Evolutionary conservation across 1,284 basidiomycete species (phyloP), one percentile per base, ranked within the genome.

Genomic region (Cryptococcus sp.): DNA sequence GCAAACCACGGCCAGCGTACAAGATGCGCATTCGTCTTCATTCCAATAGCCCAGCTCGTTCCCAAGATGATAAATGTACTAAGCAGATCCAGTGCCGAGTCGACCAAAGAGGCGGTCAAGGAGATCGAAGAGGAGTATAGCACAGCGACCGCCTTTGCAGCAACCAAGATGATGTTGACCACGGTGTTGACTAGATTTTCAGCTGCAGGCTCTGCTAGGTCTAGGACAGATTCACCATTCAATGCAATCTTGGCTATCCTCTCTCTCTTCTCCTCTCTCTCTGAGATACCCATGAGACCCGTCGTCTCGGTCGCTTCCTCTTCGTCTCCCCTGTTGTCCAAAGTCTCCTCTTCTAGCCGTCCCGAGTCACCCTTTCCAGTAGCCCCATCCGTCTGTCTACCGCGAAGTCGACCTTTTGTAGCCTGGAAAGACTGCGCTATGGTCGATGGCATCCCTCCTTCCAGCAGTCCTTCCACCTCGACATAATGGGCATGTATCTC

Each of bases 111-210:
- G 6, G 79, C 79, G 23, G 78, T 71, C 43, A 81, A 73, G 21
- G 79, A 80, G 48, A 81, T 76, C 6, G 79, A 80, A 36, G 75
- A 73, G 23, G 78, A 78, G 33, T 77, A 74, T 21, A 77, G 63
- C 14, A 79, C 77, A 0, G 79, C 78, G 0, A 76, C 57, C 12
- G 71, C 74, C 57, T 80, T 80, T 4, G 74, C 75, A 2, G 58
- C 71, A 5, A 80, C 72, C 3, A 80, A 70, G 2, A 78, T 18
- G 42, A 79, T 52, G 53, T 80, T 80, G 54, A 79, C 68, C 16
- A 62, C 41, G 5, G 71, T 71, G 52, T 75, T 74, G 43, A 73
- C 72, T 72, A n/a, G 16, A 2, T 25, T 25, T 12, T 41, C 23
- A 39, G 21, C 16, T 21, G 6, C 21, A 21, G 19, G 28, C 19